Evolutionary conservation across 306 rosid species (phyloP).

Genomic region (Gastrolobium villosum): DNA sequence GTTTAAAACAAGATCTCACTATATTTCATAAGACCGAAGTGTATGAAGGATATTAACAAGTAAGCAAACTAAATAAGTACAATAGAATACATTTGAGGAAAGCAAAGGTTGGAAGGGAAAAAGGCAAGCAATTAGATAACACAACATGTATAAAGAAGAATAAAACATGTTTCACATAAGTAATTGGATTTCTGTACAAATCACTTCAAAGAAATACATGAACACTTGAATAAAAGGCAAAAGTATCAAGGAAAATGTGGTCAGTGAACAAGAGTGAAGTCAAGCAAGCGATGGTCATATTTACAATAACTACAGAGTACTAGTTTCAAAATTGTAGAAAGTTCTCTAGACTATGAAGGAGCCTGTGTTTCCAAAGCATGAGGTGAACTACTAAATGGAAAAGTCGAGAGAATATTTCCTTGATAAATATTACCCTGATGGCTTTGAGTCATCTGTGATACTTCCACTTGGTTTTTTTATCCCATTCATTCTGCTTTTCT

Average conservation of each 20-base stretch:
- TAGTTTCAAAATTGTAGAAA: constrained; percentile 32
- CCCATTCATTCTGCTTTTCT: constrained; percentile 18
- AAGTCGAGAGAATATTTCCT: constrained; percentile 26
- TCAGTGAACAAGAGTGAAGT: constrained; percentile 34
- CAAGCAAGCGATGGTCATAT: constrained; percentile 33
- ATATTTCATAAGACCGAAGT: constrained; percentile 29
- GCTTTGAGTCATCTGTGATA: constrained; percentile 13
- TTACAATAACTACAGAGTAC: constrained; percentile 15
- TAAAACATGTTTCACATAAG: constrained; percentile 23
- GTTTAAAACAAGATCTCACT: constrained; percentile 31
- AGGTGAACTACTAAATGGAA: constrained; percentile 6
- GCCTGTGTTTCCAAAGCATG: constrained; percentile 19
- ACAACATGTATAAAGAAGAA: constrained; percentile 18
- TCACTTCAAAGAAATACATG: not conserved
- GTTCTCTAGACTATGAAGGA: constrained; percentile 20
- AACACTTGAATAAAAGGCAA: constrained; percentile 7
- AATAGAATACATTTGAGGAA: constrained; percentile 30
- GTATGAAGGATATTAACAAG: constrained; percentile 19
- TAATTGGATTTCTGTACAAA: constrained; percentile 13
- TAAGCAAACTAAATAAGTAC: constrained; percentile 33
- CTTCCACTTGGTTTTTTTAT: constrained; percentile 21
- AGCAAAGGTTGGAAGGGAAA: constrained; percentile 35
- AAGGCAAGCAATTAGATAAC: constrained; percentile 29
- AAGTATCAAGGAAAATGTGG: not conserved
- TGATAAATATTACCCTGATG: not conserved